Evolutionary conservation across 129 eudicot species (phyloP), one percentile per base, ranked within the genome.

Genomic region (Escallonia herrerae): DNA sequence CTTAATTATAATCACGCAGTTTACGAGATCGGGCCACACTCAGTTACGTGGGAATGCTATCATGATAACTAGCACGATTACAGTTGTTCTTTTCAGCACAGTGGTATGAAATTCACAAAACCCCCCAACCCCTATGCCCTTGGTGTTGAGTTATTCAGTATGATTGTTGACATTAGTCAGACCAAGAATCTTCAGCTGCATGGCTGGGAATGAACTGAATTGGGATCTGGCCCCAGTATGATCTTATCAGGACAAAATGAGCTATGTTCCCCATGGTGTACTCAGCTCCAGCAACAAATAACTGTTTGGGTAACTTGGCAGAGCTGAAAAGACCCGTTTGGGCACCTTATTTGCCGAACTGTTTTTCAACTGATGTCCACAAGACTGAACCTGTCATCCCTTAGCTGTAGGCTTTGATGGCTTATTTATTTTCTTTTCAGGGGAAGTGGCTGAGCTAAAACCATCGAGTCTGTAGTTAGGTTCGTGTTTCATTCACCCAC

Each of bases 51-150:
- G 74, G 47, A 91, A 85, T 68, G 93, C 97, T 43, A 56, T 84
- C 72, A 78, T 91, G 97, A 91, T 91, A 65, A 91, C 97, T 12
- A 91, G 97, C 74, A 91, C 97, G 37, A 91, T 91, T 59, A 85
- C 86, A 33, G 86, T 91, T 69, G 97, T 91, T 71, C 95, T 91
- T 58, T 80, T 87, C 88, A 87, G 96, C 76, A 91, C 97, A 72
- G 86, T 87, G 88, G 97, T 91, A 85, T 78, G 90, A 65, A 58
- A 68, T 69, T 69, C n/a, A n/a, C n/a, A n/a, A n/a, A n/a, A n/a
- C n/a, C n/a, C n/a, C n/a, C n/a, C n/a, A n/a, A n/a, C n/a, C n/a
- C n/a, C n/a, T n/a, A n/a, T n/a, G n/a, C n/a, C n/a, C n/a, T n/a
- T n/a, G n/a, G n/a, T n/a, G 33, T 22, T 22, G 33, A 0, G 33